Base-by-base conservation (phyloP, 78 protist genomes). In the Dictyostelium capitatum region DNA sequence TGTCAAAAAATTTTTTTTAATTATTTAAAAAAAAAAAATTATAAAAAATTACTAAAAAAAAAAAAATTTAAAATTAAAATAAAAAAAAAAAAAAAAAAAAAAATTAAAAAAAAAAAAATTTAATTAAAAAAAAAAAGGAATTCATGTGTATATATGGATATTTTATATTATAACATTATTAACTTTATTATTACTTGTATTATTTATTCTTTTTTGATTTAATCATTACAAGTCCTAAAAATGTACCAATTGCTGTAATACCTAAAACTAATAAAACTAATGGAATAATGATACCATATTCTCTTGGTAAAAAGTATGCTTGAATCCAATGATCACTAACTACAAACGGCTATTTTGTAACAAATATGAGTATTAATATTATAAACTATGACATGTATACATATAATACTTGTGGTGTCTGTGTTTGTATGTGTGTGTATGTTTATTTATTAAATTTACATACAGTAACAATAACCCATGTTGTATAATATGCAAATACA, bases 321-420 rank as follows among this genome's bases (percentile, higher is more conserved):
- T 90, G 95, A 51, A 90, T 70, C 89, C 89, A 82, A 82, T 90
- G 95, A 82, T 90, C 95, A 5, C 65, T 43, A 50, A 72, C 95
- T 30, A 90, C 79, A 47, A 90, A 90, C 62, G 95, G 95, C 95
- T 90, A 32, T 23, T n/a, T n/a, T n/a, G n/a, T 19, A 46, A n/a
- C n/a, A n/a, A n/a, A n/a, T n/a, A n/a, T n/a, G n/a, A n/a, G 23
- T 53, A 8, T 53, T 11, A 53, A 14, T 53, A 53, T 11, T 53
- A 53, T 53, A 8, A 11, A 53, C 23, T 53, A 53, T 53, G 57
- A 53, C 11, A 73, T 70, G 32, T 70, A 70, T 8, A 32, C 14
- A 56, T 56, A 56, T 56, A 56, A n/a, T n/a, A n/a, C n/a, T n/a
- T n/a, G n/a, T n/a, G n/a, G n/a, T n/a, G n/a, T n/a, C n/a, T n/a